Conservation (phyloP, 345 rosid genomes). For the Populus tremula region DNA sequence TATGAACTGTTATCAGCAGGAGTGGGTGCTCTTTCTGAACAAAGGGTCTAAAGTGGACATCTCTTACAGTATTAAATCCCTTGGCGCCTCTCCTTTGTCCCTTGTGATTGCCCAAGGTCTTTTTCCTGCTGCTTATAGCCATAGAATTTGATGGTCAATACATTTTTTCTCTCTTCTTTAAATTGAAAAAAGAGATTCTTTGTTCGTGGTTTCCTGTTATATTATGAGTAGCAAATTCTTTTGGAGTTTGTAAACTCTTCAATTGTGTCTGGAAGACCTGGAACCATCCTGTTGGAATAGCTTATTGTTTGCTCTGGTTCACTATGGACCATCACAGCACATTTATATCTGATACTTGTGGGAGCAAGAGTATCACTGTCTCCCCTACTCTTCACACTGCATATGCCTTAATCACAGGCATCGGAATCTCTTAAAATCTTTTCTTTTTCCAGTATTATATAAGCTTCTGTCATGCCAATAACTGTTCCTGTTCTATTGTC, state of each 20-base stretch:
- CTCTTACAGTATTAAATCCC: conserved; percentile 42
- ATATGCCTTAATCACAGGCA: background rate
- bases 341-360: background rate
- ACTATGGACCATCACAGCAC: background rate
- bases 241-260: background rate
- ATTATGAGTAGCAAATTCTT: background rate
- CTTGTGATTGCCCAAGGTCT: conserved; percentile 59
- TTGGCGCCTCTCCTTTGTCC: conserved; percentile 35
- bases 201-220: background rate
- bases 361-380: background rate
- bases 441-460: background rate
- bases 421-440: background rate
- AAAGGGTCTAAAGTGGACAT: conserved; percentile 45
- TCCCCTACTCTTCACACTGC: too few species aligned
- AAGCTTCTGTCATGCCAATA: too few species aligned
- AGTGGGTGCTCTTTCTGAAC: conserved; percentile 56
- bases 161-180: background rate
- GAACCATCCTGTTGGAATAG: background rate
- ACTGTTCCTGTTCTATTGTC: background rate
- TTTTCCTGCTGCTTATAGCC: background rate
- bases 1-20: conserved; percentile 29
- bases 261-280: background rate
- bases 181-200: background rate
- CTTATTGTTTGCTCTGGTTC: background rate
- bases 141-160: background rate